Percentiles rank a stretch among this genome's conserved stretches.
phyloP scores from a whole-genome alignment of 441 rosid species.

The Populus hybrid region DNA sequence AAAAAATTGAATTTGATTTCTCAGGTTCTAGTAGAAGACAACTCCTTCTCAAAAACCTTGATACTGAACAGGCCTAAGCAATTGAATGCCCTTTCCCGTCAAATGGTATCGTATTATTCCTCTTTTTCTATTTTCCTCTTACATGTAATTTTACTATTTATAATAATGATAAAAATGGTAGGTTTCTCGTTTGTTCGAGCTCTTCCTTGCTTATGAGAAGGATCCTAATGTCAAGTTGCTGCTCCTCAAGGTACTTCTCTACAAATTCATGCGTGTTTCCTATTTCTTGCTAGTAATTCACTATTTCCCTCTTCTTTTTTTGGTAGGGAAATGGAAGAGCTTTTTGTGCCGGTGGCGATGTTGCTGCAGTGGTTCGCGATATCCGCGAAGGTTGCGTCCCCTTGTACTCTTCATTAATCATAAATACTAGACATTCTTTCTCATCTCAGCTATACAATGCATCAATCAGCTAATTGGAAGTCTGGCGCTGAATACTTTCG shows the following conservation, averaged over 20 bases:
- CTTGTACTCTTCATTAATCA: not conserved
- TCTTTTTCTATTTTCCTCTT: not conserved
- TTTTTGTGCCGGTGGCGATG: slow-evolving; percentile 69
- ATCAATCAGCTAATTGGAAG: slow-evolving; percentile 59
- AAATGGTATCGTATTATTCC: slow-evolving; percentile 39
- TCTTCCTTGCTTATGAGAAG: slow-evolving; percentile 48
- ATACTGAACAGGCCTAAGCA: slow-evolving; percentile 65
- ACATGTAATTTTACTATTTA: not conserved
- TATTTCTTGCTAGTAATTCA: not conserved
- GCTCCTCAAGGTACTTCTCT: slow-evolving; percentile 53
- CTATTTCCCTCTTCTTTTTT: not conserved
- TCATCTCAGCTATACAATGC: slow-evolving; percentile 15
- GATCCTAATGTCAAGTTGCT: slow-evolving; percentile 52
- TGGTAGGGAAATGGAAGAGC: slow-evolving; percentile 64
- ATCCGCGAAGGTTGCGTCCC: slow-evolving; percentile 28
- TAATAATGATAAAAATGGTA: slow-evolving; percentile 9
- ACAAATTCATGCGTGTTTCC: no score
- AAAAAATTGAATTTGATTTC: not conserved
- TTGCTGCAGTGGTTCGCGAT: slow-evolving; percentile 48
- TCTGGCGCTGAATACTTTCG: slow-evolving; percentile 46
- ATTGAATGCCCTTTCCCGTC: slow-evolving; percentile 60
- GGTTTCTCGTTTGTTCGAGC: slow-evolving; percentile 52
- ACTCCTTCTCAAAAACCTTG: slow-evolving; percentile 44
- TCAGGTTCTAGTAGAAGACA: slow-evolving; percentile 65
- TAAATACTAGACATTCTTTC: not conserved